Evolutionary conservation across 208 protist species (phyloP), one percentile per base, ranked within the genome.

Genomic region (Crithidia thermophila): DNA sequence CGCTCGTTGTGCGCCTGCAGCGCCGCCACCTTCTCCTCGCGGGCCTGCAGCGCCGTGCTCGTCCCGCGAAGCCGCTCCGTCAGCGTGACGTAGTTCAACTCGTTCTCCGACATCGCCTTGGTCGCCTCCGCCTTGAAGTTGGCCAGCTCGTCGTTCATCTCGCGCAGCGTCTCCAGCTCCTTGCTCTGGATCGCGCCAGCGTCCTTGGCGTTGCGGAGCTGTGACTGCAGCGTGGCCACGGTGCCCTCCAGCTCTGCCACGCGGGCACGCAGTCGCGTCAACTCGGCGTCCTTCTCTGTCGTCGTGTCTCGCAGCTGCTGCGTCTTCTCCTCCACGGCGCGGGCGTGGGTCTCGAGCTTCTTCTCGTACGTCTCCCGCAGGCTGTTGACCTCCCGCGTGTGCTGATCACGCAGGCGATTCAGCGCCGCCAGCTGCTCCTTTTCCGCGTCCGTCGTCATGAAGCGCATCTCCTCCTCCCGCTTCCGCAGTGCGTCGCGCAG

Each of bases 71-170:
- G 72, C 8, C 87, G 75, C 67, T 96, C 87, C 56, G 85, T 77
- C 20, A 96, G 31, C 39, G 82, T 84, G 18, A 90, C 91, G 59
- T 75, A 90, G 63, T 88, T 88, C 33, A 96, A 47, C 52, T 94
- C 82, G 55, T 88, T 94, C 45, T 91, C 85, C 0, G 79, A 85
- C 66, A 96, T 86, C 6, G 77, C 74, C 21, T 76, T 61, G 0
- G 79, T 85, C 4, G 85, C 77, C 21, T 93, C 75, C 8, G 77
- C 62, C 56, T 90, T 88, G 74, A 86, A 91, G 39, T 68, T 61
- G 16, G 58, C 75, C 37, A 94, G 75, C 28, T 87, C 76, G 9
- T 75, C 63, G 64, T 88, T 93, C 21, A 72, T 72, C 34, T 81
- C 68, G 4, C 90, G 82, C 57, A 95, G 71, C 9, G 66, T 72